phyloP scores from a whole-genome alignment of 116 monocot species.

The Posidonia oceanica region DNA sequence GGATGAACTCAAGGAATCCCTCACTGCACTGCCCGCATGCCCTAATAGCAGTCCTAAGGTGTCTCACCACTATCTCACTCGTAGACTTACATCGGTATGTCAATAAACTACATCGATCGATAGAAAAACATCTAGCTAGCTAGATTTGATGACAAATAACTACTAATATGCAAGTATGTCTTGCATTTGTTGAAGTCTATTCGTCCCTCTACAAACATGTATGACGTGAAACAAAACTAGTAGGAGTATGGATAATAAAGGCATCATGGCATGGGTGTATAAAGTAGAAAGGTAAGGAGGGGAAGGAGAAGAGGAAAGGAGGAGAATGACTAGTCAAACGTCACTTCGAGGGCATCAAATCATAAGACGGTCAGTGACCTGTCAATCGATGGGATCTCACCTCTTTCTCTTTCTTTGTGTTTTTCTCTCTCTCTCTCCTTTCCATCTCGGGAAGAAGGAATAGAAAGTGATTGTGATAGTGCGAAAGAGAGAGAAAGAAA shows the following conservation, averaged over 20 bases:
- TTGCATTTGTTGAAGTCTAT: too few species aligned
- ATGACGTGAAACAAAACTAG: neutral
- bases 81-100: too few species aligned
- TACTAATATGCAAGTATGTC: too few species aligned
- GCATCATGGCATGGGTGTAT: neutral
- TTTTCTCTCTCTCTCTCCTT: neutral
- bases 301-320: slow-evolving; percentile 4
- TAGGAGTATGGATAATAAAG: neutral
- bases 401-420: slow-evolving; percentile 3
- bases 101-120: too few species aligned
- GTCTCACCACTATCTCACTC: neutral
- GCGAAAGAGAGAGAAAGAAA: too few species aligned
- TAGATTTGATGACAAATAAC: too few species aligned
- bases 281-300: neutral
- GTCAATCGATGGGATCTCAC: slow-evolving; percentile 41
- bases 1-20: too few species aligned
- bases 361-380: slow-evolving; percentile 64
- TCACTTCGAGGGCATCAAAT: slow-evolving; percentile 53
- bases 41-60: neutral
- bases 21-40: too few species aligned
- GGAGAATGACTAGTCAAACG: slow-evolving; percentile 58
- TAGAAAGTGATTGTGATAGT: too few species aligned
- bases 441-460: slow-evolving; percentile 6
- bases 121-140: too few species aligned
- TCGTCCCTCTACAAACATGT: too few species aligned